These are phyloP conservation scores for Phialocephala subalpina DNA, from an alignment of 2,329 filamentous ascomycete genomes.

Conservation along the genomic window DNA sequence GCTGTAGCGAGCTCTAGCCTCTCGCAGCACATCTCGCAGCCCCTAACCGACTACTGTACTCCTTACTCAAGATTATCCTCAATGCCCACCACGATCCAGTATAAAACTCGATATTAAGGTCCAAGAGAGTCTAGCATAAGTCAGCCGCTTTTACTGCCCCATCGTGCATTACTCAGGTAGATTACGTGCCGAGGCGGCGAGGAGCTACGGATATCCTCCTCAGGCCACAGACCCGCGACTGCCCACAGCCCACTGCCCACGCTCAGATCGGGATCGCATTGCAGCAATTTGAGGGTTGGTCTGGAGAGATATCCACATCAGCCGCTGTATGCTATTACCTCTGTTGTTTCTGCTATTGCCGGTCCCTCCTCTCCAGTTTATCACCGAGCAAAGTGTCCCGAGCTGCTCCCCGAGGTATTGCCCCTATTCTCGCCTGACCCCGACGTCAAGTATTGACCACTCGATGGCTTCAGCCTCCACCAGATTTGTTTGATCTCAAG, in stretches of 20 bases:
- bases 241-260: neutral
- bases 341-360: neutral
- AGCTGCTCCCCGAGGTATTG: constrained; percentile 1
- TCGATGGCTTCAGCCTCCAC: constrained; percentile 1
- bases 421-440: neutral
- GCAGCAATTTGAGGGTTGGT: neutral
- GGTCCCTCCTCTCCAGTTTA: neutral
- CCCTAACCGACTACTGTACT: neutral
- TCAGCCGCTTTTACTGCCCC: constrained; percentile 6
- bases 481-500: constrained; percentile 6
- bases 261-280: constrained; percentile 3
- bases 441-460: neutral
- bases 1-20: neutral
- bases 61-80: neutral
- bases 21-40: too few relatives aligned
- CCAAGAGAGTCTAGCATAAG: neutral
- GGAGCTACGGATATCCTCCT: neutral
- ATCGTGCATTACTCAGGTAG: constrained; percentile 16
- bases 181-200: neutral
- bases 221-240: neutral
- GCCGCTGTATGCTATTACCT: neutral
- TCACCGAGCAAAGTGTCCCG: neutral
- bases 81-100: neutral
- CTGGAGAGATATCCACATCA: neutral
- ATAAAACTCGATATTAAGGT: too few relatives aligned